Percentiles rank a stretch among this genome's conserved stretches.
Conservation (phyloP, 805 yeast species). For the Yarrowia keelungensis region DNA sequence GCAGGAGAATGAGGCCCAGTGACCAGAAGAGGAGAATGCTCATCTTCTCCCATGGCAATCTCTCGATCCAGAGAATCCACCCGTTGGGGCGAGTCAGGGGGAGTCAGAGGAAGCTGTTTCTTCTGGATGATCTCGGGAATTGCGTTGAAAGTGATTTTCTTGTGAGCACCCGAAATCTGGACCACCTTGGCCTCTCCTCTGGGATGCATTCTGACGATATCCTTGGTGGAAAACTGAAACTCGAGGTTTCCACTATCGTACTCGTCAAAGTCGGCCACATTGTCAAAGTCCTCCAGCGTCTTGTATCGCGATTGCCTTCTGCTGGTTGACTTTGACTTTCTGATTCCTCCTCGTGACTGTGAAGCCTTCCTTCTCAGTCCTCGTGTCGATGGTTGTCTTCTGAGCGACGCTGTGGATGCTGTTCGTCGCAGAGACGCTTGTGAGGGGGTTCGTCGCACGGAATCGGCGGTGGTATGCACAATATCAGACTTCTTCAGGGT, state of each 20-base stretch:
- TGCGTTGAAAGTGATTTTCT: not conserved
- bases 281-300: slow-evolving; percentile 1
- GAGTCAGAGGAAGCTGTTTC: slow-evolving; percentile 1
- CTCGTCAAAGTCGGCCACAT: slow-evolving; percentile 25
- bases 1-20: not conserved
- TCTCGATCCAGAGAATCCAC: slow-evolving; percentile 9
- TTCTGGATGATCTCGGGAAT: slow-evolving; percentile 11
- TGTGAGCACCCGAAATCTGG: not conserved
- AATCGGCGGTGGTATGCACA: slow-evolving; percentile 15
- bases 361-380: not conserved
- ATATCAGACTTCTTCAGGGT: slow-evolving; percentile 6
- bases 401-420: slow-evolving; percentile 10
- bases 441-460: slow-evolving; percentile 12
- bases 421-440: slow-evolving; percentile 8
- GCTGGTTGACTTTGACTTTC: slow-evolving; percentile 23
- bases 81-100: slow-evolving; percentile 14
- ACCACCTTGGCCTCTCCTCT: slow-evolving; percentile 2
- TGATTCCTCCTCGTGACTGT: slow-evolving; percentile 8
- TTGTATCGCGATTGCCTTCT: slow-evolving; percentile 27
- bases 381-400: slow-evolving; percentile 31
- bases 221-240: slow-evolving; percentile 1
- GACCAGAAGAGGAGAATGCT: not conserved
- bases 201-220: slow-evolving; percentile 25
- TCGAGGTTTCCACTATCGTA: slow-evolving; percentile 12
- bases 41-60: not conserved